Evolutionary conservation across 805 yeast genomes (phyloP).

Genomic region (Candida peoriensis): DNA sequence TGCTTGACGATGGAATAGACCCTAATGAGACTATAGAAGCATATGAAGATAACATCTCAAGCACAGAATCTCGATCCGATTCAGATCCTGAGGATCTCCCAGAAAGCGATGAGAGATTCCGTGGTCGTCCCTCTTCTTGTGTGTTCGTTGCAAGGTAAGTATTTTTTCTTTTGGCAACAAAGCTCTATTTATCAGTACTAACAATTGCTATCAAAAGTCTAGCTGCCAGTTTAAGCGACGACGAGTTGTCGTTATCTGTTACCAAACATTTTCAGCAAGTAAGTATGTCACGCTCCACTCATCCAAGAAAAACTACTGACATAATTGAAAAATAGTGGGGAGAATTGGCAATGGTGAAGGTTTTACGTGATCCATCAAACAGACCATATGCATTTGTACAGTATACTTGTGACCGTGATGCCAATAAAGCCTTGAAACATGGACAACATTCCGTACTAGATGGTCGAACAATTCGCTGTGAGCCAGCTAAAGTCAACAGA

Average conservation of each 20-base stretch:
- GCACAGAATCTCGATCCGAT: not conserved
- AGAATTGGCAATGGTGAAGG: constrained; percentile 65
- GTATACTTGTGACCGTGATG: constrained; percentile 65
- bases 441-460: constrained; percentile 69
- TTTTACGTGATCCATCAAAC: constrained; percentile 71
- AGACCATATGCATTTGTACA: constrained; percentile 94
- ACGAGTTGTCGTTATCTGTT: constrained; percentile 65
- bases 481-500: constrained; percentile 86
- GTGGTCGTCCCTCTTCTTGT: constrained; percentile 78
- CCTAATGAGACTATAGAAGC: constrained; percentile 14
- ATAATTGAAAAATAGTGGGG: constrained; percentile 63
- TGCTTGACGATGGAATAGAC: constrained; percentile 11
- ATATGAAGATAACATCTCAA: constrained; percentile 16
- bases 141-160: constrained; percentile 68
- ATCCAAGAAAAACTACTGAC: constrained; percentile 1
- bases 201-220: constrained; percentile 37
- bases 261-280: constrained; percentile 53
- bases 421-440: constrained; percentile 55
- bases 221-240: constrained; percentile 60
- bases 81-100: constrained; percentile 1
- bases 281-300: not conserved
- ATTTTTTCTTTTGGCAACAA: not conserved
- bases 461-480: constrained; percentile 80
- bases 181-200: not conserved
- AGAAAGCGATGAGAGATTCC: constrained; percentile 19